Evolutionary conservation across 371 early-diverging fungal species (phyloP).

Genomic region (Gilbertella persicaria): DNA sequence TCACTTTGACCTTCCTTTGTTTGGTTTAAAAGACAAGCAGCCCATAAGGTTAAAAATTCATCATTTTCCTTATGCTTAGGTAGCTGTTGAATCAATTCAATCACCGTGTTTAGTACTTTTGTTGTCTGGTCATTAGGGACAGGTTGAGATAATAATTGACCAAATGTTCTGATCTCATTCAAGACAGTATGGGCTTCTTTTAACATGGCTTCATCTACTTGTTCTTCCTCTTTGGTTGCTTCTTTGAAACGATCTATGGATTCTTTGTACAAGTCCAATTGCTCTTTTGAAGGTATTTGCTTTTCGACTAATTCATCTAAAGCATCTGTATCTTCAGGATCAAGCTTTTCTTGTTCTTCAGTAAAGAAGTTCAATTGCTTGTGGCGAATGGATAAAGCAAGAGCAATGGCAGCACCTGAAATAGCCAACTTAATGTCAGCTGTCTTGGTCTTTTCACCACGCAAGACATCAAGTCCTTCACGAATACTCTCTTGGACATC

Average conservation of each 20-base stretch:
- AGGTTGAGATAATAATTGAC: constrained; percentile 30
- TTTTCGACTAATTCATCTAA: constrained; percentile 41
- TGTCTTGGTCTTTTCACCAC: constrained; percentile 24
- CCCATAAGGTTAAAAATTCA: constrained; percentile 33
- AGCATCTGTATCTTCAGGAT: constrained; percentile 23
- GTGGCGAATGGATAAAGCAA: constrained; percentile 28
- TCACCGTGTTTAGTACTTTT: constrained; percentile 21
- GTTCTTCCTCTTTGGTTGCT: background rate
- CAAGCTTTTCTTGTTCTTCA: constrained; percentile 22
- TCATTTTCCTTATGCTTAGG: constrained; percentile 25
- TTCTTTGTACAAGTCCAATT: constrained; percentile 34
- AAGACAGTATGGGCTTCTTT: constrained; percentile 21
- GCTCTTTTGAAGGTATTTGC: constrained; percentile 28
- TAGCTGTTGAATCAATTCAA: constrained; percentile 23
- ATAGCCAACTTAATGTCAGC: constrained; percentile 8
- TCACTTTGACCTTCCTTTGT: constrained; percentile 23
- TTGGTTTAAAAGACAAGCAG: constrained; percentile 34
- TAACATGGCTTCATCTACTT: constrained; percentile 6
- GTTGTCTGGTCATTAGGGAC: constrained; percentile 23
- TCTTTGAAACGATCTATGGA: constrained; percentile 25
- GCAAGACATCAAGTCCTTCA: constrained; percentile 45
- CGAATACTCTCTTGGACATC: constrained; percentile 48
- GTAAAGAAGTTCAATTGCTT: constrained; percentile 27
- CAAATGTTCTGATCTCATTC: constrained; percentile 32
- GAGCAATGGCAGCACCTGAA: constrained; percentile 29